Evolutionary conservation across 139 green algal genomes (phyloP).

Genomic region (Closterium sp.): DNA sequence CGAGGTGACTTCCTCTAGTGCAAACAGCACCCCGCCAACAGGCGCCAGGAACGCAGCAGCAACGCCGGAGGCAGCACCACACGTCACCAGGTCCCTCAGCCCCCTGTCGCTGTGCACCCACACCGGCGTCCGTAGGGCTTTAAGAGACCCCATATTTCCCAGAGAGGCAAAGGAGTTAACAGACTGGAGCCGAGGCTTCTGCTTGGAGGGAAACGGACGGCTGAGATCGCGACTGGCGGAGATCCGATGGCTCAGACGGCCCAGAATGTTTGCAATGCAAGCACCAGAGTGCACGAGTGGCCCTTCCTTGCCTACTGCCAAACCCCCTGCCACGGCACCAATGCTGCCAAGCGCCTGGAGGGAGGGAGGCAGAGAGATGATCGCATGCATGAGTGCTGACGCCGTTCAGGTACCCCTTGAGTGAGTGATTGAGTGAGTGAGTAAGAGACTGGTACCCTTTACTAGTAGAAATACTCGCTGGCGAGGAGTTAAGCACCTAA

Average conservation of each 20-base stretch:
- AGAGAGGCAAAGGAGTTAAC: not conserved
- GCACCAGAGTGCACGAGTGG: conserved; percentile 78
- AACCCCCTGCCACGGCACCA: conserved; percentile 66
- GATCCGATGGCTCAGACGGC: not conserved
- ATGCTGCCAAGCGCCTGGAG: conserved; percentile 56
- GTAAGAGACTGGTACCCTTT: no score
- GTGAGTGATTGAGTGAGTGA: no score
- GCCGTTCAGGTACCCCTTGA: not conserved
- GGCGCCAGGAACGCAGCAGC: conserved; percentile 79
- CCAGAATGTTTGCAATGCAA: conserved; percentile 63
- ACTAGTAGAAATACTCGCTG: no score
- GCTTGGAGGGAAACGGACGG: not conserved
- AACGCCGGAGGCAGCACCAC: conserved; percentile 73
- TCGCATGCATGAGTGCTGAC: not conserved
- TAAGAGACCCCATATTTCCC: conserved; percentile 25
- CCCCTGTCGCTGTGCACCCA: conserved; percentile 59
- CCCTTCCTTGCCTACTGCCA: conserved; percentile 82
- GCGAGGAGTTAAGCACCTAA: no score
- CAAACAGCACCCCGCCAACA: conserved; percentile 83
- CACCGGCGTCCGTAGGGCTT: conserved; percentile 18
- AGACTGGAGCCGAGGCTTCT: not conserved
- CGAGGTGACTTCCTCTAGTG: conserved; percentile 72
- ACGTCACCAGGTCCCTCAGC: conserved; percentile 55
- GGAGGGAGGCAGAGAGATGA: no score
- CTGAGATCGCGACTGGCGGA: not conserved